Conservation (phyloP, 1,284 basidiomycete genomes). For the Stereum hirsutum region DNA sequence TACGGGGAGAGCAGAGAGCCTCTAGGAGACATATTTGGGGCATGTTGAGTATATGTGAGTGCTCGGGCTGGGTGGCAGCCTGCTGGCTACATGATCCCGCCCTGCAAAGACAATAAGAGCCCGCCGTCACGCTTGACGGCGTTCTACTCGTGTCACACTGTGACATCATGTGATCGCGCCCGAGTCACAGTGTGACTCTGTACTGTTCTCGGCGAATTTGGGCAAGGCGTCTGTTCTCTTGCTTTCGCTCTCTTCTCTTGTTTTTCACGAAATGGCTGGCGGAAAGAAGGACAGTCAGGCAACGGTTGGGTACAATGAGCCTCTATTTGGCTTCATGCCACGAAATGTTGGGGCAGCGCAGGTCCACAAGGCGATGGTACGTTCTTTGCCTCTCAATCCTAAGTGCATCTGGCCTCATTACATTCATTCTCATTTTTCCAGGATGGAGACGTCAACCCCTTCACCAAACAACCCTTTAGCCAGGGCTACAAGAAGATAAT, state of each 20-base stretch:
- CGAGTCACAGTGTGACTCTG: not conserved
- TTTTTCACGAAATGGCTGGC: not conserved
- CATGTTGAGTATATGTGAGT: not conserved
- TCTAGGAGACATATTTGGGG: too few species aligned
- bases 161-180: not conserved
- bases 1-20: not conserved
- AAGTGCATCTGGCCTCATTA: not conserved
- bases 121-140: not conserved
- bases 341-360: constrained; percentile 34
- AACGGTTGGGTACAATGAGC: constrained; percentile 16
- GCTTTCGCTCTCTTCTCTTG: not conserved
- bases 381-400: not conserved
- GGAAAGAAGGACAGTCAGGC: not conserved
- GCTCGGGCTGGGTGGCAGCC: not conserved
- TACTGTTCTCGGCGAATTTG: not conserved
- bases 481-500: constrained; percentile 1
- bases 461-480: constrained; percentile 1
- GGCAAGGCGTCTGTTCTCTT: not conserved
- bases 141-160: not conserved
- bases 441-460: constrained; percentile 2
- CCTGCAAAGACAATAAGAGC: not conserved
- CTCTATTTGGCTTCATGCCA: constrained; percentile 51
- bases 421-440: not conserved
- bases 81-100: too few species aligned
- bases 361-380: constrained; percentile 21